phyloP scores from a whole-genome alignment of 1,284 basidiomycete species.

The Sanghuangporus sanghuang region DNA sequence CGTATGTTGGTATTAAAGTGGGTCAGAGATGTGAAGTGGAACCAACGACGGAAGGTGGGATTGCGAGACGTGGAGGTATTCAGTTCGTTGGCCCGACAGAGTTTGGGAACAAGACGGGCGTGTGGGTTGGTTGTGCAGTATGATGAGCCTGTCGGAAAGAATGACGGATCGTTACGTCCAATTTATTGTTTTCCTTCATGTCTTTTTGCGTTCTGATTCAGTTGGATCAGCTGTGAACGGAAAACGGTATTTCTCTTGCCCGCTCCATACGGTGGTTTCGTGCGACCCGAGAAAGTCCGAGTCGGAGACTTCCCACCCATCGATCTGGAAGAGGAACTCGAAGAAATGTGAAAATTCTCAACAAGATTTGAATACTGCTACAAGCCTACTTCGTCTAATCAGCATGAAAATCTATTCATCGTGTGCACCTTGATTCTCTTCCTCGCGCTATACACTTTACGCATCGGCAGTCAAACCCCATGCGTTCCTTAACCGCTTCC shows the following conservation, averaged over 20 bases:
- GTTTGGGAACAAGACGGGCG: conserved; percentile 59
- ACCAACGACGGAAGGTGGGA: conserved; percentile 49
- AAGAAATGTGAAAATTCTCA: conserved; percentile 58
- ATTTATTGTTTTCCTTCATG: neutral
- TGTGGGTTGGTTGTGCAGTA: conserved; percentile 95
- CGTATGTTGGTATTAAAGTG: conserved; percentile 38
- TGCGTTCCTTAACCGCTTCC: conserved; percentile 13
- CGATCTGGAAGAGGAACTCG: conserved; percentile 66
- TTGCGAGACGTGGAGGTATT: conserved; percentile 79
- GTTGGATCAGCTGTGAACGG: conserved; percentile 71
- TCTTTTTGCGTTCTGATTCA: neutral
- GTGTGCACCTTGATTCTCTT: neutral
- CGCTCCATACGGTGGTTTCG: conserved; percentile 82
- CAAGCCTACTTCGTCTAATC: neutral
- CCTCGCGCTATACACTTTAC: conserved; percentile 7
- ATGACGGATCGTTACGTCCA: conserved; percentile 86
- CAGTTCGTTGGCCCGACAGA: conserved; percentile 79
- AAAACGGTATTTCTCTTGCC: conserved; percentile 79
- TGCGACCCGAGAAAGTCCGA: conserved; percentile 77
- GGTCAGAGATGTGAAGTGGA: conserved; percentile 85
- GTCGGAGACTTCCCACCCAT: conserved; percentile 86
- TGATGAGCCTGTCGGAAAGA: conserved; percentile 95
- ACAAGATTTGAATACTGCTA: neutral
- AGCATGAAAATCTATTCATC: neutral
- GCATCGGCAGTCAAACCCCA: conserved; percentile 23